Conservation (phyloP, 75 land plant species). For the Isoetes taiwanensis region DNA sequence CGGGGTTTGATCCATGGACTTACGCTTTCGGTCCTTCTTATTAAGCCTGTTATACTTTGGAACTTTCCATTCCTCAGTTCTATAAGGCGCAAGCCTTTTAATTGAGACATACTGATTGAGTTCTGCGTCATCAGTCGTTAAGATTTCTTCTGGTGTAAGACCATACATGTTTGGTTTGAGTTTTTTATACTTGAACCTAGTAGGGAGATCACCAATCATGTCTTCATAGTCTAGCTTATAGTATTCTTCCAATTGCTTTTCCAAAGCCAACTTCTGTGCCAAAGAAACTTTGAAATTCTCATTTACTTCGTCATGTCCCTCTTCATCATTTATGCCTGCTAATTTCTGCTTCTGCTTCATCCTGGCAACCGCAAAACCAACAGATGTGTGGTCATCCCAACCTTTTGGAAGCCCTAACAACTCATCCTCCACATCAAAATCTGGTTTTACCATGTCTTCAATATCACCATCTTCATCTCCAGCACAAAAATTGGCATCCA, state of each 20-base stretch:
- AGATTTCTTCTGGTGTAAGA: slow-evolving; percentile 44
- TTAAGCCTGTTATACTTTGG: slow-evolving; percentile 22
- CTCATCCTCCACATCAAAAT: slow-evolving; percentile 89
- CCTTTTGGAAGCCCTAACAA: slow-evolving; percentile 63
- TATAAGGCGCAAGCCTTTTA: slow-evolving; percentile 81
- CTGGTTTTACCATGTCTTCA: slow-evolving; percentile 50
- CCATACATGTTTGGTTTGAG: slow-evolving; percentile 58
- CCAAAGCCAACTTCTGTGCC: slow-evolving; percentile 37
- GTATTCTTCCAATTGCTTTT: slow-evolving; percentile 58
- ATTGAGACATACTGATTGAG: slow-evolving; percentile 87
- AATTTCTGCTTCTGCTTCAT: slow-evolving; percentile 19
- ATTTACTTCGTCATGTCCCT: not conserved
- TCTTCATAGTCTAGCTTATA: slow-evolving; percentile 93
- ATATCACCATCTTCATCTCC: slow-evolving; percentile 20
- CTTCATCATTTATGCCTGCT: not conserved
- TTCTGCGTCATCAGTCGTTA: slow-evolving; percentile 68
- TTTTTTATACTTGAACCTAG: slow-evolving; percentile 68
- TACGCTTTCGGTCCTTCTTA: slow-evolving; percentile 33
- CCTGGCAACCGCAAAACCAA: slow-evolving; percentile 20
- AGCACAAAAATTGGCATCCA: slow-evolving; percentile 37
- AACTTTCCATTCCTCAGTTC: slow-evolving; percentile 68
- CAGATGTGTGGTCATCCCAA: slow-evolving; percentile 33
- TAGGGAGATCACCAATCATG: slow-evolving; percentile 76
- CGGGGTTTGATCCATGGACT: slow-evolving; percentile 11
- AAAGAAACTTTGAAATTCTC: slow-evolving; percentile 15